phyloP scores from a whole-genome alignment of 805 yeast species.

The Schwanniomyces yamadae region DNA sequence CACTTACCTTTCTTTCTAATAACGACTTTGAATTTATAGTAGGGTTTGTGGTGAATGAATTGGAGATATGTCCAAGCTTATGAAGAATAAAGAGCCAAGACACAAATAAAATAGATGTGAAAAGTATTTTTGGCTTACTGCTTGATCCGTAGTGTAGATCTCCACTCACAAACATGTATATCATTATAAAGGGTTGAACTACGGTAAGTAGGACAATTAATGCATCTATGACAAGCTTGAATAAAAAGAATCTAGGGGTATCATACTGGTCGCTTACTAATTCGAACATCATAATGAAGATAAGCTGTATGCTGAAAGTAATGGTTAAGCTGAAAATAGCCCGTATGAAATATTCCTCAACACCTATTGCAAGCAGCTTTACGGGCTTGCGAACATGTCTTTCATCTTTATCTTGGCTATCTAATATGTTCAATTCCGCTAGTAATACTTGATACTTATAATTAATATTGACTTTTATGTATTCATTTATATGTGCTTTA shows the following conservation, averaged over 20 bases:
- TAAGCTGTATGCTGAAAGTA: slow-evolving; percentile 31
- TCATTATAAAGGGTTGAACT: slow-evolving; percentile 43
- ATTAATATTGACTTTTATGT: slow-evolving; percentile 16
- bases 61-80: slow-evolving; percentile 33
- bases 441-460: slow-evolving; percentile 14
- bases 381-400: slow-evolving; percentile 2
- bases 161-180: slow-evolving; percentile 30
- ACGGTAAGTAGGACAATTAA: slow-evolving; percentile 40
- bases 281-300: slow-evolving; percentile 37
- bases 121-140: slow-evolving; percentile 2
- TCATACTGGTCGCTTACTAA: slow-evolving; percentile 22
- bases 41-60: slow-evolving; percentile 17
- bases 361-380: background rate
- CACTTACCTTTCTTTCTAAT: slow-evolving; percentile 45
- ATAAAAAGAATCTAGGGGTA: slow-evolving; percentile 28
- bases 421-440: slow-evolving; percentile 15
- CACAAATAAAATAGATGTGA: slow-evolving; percentile 12
- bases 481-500: slow-evolving; percentile 25
- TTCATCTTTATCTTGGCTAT: slow-evolving; percentile 13
- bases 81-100: slow-evolving; percentile 36
- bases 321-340: slow-evolving; percentile 27
- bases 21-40: slow-evolving; percentile 21
- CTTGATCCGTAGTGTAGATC: slow-evolving; percentile 19
- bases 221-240: slow-evolving; percentile 38
- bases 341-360: slow-evolving; percentile 15